phyloP scores from a whole-genome alignment of 2,329 filamentous ascomycete genomes.

The Monosporascus cannonballus region DNA sequence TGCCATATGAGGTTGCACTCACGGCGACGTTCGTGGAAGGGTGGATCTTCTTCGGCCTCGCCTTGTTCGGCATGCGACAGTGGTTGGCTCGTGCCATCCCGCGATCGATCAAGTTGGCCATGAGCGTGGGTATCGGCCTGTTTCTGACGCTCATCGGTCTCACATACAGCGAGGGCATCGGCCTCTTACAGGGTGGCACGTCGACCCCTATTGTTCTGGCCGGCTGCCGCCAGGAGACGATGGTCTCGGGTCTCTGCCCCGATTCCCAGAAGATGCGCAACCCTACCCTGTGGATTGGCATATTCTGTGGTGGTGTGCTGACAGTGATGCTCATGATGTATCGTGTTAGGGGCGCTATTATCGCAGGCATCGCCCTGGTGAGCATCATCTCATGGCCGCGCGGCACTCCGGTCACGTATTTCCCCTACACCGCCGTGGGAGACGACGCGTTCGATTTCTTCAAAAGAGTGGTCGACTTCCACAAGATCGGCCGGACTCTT shows the following conservation, averaged over 20 bases:
- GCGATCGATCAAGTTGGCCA: slow-evolving; percentile 78
- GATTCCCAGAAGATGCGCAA: slow-evolving; percentile 68
- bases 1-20: slow-evolving; percentile 70
- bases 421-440: slow-evolving; percentile 66
- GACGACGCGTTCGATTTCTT: slow-evolving; percentile 76
- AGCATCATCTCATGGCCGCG: slow-evolving; percentile 87
- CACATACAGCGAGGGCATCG: slow-evolving; percentile 78
- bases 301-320: slow-evolving; percentile 77
- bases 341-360: slow-evolving; percentile 80
- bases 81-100: slow-evolving; percentile 84
- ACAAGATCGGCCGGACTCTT: slow-evolving; percentile 64
- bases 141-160: slow-evolving; percentile 73
- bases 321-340: slow-evolving; percentile 80
- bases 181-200: slow-evolving; percentile 63
- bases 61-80: slow-evolving; percentile 74
- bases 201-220: slow-evolving; percentile 68
- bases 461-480: slow-evolving; percentile 80
- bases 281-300: slow-evolving; percentile 80
- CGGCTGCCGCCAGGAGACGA: slow-evolving; percentile 52
- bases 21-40: slow-evolving; percentile 88
- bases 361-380: slow-evolving; percentile 75
- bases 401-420: slow-evolving; percentile 69
- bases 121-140: slow-evolving; percentile 77
- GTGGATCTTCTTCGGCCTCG: slow-evolving; percentile 75
- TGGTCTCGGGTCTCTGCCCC: slow-evolving; percentile 49